Evolutionary conservation across 495 filamentous ascomycete species (phyloP).

Genomic region (Penicillium manginii): DNA sequence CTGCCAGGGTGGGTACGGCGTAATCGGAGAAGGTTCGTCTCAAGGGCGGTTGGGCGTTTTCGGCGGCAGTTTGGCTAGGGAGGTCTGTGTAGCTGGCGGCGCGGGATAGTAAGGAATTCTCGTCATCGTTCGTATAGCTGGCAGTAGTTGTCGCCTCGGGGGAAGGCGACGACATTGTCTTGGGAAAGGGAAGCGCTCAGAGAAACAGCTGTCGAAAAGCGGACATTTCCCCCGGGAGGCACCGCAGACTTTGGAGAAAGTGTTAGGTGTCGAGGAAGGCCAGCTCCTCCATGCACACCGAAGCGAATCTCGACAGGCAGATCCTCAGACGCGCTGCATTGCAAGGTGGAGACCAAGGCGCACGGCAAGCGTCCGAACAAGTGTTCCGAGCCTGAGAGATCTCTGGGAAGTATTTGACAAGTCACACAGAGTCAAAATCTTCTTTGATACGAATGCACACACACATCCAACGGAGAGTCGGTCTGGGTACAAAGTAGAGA

Average conservation of each 20-base stretch:
- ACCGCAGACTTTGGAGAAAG: constrained; percentile 22
- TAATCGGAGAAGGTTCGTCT: constrained; percentile 51
- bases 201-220: constrained; percentile 17
- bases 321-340: constrained; percentile 34
- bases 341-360: constrained; percentile 13
- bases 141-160: constrained; percentile 23
- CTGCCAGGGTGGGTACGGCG: constrained; percentile 35
- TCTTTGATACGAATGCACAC: not conserved
- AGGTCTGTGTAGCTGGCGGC: constrained; percentile 52
- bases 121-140: constrained; percentile 30
- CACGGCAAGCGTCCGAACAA: constrained; percentile 4
- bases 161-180: constrained; percentile 42
- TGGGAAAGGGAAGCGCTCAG: constrained; percentile 16
- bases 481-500: constrained; percentile 11
- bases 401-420: constrained; percentile 4
- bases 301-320: constrained; percentile 14
- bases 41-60: constrained; percentile 32
- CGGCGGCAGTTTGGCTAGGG: constrained; percentile 29
- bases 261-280: constrained; percentile 38
- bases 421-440: constrained; percentile 10
- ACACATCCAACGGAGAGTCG: constrained; percentile 15
- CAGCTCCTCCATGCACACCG: constrained; percentile 48
- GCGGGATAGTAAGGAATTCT: constrained; percentile 33
- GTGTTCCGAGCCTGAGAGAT: not conserved
- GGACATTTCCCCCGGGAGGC: constrained; percentile 37